Conservation (phyloP, 768 basidiomycete species). For the Suillus ampliporus region DNA sequence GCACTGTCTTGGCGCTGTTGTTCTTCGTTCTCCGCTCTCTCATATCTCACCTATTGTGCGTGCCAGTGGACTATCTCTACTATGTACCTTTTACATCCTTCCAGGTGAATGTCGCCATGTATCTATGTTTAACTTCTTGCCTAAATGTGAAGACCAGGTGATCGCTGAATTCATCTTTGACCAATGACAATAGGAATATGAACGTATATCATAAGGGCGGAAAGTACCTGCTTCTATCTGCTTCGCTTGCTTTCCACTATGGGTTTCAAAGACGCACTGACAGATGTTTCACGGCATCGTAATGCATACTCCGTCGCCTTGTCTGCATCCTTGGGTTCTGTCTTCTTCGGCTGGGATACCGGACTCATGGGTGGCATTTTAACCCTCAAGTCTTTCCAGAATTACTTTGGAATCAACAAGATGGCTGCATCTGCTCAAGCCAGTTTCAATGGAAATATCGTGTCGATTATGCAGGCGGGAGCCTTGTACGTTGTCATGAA, state of each 20-base stretch:
- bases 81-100: not conserved
- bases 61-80: too few species aligned
- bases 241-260: conserved; percentile 15
- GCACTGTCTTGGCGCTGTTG: too few species aligned
- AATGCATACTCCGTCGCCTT: conserved; percentile 52
- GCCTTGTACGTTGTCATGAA: conserved; percentile 46
- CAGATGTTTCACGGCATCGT: conserved; percentile 37
- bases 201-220: not conserved
- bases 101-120: not conserved
- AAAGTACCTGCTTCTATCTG: not conserved
- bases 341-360: conserved; percentile 57
- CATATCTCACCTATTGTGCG: too few species aligned
- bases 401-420: conserved; percentile 52
- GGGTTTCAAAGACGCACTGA: conserved; percentile 32
- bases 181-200: not conserved
- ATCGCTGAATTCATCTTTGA: not conserved
- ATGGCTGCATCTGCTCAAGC: conserved; percentile 44
- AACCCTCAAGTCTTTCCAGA: conserved; percentile 50
- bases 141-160: not conserved
- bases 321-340: conserved; percentile 52
- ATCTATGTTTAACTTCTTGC: not conserved
- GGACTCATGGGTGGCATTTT: conserved; percentile 57
- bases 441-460: conserved; percentile 54
- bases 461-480: conserved; percentile 55
- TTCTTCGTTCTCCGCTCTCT: too few species aligned